Percentiles rank a stretch among this genome's conserved stretches.
These are phyloP conservation scores for Pseudodiploospora longispora DNA, from an alignment of 2,329 filamentous ascomycete species.

Conservation along the genomic window DNA sequence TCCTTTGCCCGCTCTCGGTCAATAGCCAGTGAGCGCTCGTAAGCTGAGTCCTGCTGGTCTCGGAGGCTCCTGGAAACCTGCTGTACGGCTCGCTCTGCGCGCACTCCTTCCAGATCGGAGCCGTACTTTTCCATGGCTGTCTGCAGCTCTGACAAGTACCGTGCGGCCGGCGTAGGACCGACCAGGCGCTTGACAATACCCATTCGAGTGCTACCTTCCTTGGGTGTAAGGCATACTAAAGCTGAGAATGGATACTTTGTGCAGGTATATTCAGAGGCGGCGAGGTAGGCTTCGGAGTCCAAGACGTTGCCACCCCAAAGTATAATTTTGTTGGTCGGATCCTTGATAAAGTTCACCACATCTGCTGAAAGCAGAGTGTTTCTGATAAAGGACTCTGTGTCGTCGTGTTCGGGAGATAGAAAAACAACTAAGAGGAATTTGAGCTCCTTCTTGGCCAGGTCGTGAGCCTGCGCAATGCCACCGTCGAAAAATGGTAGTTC, in stretches of 20 bases:
- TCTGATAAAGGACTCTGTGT: slow-evolving; percentile 71
- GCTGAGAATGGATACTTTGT: slow-evolving; percentile 90
- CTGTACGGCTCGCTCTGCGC: slow-evolving; percentile 71
- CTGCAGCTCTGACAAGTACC: slow-evolving; percentile 70
- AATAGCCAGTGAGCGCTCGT: slow-evolving; percentile 81
- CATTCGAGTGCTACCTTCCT: slow-evolving; percentile 80
- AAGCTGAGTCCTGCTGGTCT: slow-evolving; percentile 86
- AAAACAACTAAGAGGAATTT: slow-evolving; percentile 88
- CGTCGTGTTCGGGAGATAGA: slow-evolving; percentile 88
- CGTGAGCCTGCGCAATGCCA: slow-evolving; percentile 85
- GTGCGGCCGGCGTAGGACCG: slow-evolving; percentile 60
- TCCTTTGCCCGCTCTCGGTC: slow-evolving; percentile 78
- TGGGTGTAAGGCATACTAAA: slow-evolving; percentile 79
- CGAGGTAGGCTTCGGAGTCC: slow-evolving; percentile 90
- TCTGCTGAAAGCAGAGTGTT: slow-evolving; percentile 74
- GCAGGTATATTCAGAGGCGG: slow-evolving; percentile 76
- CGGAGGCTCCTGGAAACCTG: slow-evolving; percentile 72
- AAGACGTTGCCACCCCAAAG: slow-evolving; percentile 90
- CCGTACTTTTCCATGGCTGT: slow-evolving; percentile 66
- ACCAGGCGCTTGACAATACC: slow-evolving; percentile 73
- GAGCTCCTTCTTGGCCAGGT: slow-evolving; percentile 80
- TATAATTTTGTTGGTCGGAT: slow-evolving; percentile 70
- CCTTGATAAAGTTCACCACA: slow-evolving; percentile 64
- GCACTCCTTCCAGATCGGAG: slow-evolving; percentile 64
- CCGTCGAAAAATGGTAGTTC: slow-evolving; percentile 74